Conservation (phyloP, 371 early-diverging fungal species). For the Mucor mucedo region DNA sequence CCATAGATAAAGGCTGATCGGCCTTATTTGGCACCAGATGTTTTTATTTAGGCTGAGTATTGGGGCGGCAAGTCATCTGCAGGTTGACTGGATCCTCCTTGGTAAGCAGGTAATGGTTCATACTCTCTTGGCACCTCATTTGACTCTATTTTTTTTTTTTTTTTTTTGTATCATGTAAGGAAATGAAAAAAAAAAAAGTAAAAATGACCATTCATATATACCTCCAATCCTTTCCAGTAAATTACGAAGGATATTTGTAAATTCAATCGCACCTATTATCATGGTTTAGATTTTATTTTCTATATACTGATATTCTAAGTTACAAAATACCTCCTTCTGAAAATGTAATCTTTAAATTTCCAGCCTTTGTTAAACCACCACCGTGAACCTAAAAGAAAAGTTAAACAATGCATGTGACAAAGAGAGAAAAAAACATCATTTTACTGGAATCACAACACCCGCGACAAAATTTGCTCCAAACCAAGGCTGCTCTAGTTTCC, state of each 20-base stretch:
- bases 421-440: not conserved
- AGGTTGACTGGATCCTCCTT: slow-evolving; percentile 2
- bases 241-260: slow-evolving; percentile 44
- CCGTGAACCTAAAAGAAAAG: slow-evolving; percentile 40
- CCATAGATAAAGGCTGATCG: too few relatives aligned
- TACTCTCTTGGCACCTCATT: slow-evolving; percentile 42
- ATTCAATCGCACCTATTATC: slow-evolving; percentile 45
- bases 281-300: too few relatives aligned
- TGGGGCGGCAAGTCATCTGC: slow-evolving; percentile 19
- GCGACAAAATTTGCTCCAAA: slow-evolving; percentile 61
- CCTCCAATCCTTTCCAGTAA: slow-evolving; percentile 43
- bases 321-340: slow-evolving; percentile 50
- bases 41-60: slow-evolving; percentile 15
- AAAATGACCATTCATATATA: not conserved
- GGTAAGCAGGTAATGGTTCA: slow-evolving; percentile 42
- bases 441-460: slow-evolving; percentile 50
- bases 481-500: slow-evolving; percentile 61
- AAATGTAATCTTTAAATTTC: slow-evolving; percentile 48
- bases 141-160: slow-evolving; percentile 31
- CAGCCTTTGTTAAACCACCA: slow-evolving; percentile 49
- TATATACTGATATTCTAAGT: too few relatives aligned
- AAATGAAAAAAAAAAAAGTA: not conserved
- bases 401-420: not conserved
- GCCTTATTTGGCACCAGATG: too few relatives aligned
- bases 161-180: not conserved